Evolutionary conservation across 495 filamentous ascomycete species (phyloP).

Genomic region (Penicillium odoratum): DNA sequence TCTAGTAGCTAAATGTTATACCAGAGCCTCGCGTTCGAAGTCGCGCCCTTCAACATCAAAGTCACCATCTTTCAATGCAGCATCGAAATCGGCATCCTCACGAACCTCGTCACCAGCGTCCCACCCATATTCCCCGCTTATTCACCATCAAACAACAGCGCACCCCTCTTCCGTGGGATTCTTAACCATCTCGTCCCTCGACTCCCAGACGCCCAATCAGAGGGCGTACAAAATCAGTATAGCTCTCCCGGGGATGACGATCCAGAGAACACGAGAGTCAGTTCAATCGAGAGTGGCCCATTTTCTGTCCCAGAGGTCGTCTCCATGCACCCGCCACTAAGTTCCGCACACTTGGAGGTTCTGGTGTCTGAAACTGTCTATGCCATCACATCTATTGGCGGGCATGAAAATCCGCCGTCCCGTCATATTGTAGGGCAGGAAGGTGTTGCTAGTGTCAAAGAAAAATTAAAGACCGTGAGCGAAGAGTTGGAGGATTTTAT

Average conservation of each 20-base stretch:
- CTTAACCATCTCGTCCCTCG: conserved; percentile 69
- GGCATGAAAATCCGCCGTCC: conserved; percentile 93
- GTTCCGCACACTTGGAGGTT: conserved; percentile 60
- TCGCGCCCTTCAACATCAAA: conserved; percentile 96
- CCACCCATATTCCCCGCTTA: conserved; percentile 74
- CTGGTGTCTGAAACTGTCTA: conserved; percentile 87
- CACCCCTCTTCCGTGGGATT: conserved; percentile 78
- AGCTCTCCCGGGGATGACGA: conserved; percentile 22
- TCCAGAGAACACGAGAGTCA: conserved; percentile 26
- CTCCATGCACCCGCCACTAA: conserved; percentile 69
- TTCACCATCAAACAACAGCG: conserved; percentile 69
- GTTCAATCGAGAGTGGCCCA: conserved; percentile 40
- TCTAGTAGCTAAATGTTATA: conserved; percentile 15
- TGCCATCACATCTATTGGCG: conserved; percentile 85
- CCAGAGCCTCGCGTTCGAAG: conserved; percentile 87
- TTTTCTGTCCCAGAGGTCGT: conserved; percentile 57
- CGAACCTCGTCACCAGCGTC: conserved; percentile 79
- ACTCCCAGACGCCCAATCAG: conserved; percentile 35
- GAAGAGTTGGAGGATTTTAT: conserved; percentile 97
- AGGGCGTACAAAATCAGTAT: conserved; percentile 11
- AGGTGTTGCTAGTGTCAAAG: conserved; percentile 83
- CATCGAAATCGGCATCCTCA: conserved; percentile 79
- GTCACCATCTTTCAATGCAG: conserved; percentile 92
- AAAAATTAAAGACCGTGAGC: conserved; percentile 94
- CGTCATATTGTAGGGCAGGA: conserved; percentile 93